phyloP scores from a whole-genome alignment of 768 basidiomycete genomes.

The Ramaria rubella region DNA sequence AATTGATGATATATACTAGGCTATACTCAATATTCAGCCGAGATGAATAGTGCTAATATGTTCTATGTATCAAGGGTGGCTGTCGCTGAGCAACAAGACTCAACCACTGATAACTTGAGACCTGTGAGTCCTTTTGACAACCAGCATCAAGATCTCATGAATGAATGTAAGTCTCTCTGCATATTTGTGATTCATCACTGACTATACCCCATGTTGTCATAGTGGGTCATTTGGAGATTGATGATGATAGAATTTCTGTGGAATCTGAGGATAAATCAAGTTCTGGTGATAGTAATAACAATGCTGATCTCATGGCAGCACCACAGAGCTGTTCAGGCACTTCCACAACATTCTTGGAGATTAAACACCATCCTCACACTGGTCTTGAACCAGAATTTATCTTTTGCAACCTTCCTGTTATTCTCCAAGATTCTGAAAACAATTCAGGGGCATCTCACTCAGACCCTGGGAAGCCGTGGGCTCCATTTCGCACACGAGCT shows the following conservation, averaged over 20 bases:
- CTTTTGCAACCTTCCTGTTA: not conserved
- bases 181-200: not conserved
- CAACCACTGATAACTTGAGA: not conserved
- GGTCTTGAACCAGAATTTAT: not conserved
- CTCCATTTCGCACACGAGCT: slow-evolving; percentile 19
- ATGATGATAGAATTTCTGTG: not conserved
- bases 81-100: not conserved
- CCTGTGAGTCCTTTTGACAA: not conserved
- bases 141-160: not conserved
- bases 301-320: not conserved
- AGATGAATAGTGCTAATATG: not conserved
- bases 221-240: not conserved
- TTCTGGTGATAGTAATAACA: not conserved
- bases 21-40: too few species aligned
- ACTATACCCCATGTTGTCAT: not conserved
- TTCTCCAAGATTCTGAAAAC: not conserved
- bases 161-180: not conserved
- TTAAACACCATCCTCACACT: not conserved
- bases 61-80: not conserved
- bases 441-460: not conserved
- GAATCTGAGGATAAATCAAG: not conserved
- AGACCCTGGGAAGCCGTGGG: slow-evolving; percentile 18
- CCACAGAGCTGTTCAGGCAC: too few species aligned
- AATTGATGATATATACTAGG: too few species aligned
- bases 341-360: not conserved